These are phyloP conservation scores for Magnusiomyces ingens DNA, from an alignment of 1,139 yeast genomes.

Conservation along the genomic window DNA sequence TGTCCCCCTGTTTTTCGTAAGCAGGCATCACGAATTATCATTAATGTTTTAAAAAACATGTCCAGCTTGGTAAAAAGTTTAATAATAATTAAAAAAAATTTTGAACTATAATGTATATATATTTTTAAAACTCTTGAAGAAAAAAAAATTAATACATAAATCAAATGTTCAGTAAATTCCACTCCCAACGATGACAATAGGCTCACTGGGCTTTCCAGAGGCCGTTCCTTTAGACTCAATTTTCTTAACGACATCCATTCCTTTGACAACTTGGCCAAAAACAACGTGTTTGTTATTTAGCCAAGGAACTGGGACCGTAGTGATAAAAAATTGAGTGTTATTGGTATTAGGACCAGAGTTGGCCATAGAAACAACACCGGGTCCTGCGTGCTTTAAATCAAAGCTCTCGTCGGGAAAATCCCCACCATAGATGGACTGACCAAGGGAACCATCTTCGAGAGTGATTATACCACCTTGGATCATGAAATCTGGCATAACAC, in stretches of 20 bases:
- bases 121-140: too few species aligned
- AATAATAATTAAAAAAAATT: too few species aligned
- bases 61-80: too few species aligned
- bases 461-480: too few species aligned
- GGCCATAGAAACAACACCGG: slow-evolving; percentile 81
- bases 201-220: too few species aligned
- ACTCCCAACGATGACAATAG: too few species aligned
- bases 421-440: slow-evolving; percentile 35
- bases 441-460: background rate
- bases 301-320: slow-evolving; percentile 88
- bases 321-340: slow-evolving; percentile 93
- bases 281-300: slow-evolving; percentile 94
- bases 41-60: too few species aligned
- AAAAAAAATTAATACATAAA: too few species aligned
- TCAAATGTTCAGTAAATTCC: too few species aligned
- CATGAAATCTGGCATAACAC: slow-evolving; percentile 78
- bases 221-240: slow-evolving; percentile 70
- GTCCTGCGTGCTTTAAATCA: slow-evolving; percentile 56
- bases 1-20: too few species aligned
- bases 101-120: too few species aligned
- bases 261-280: slow-evolving; percentile 88
- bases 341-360: slow-evolving; percentile 95
- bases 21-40: too few species aligned
- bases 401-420: slow-evolving; percentile 80
- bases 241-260: slow-evolving; percentile 71